Evolutionary conservation across 2,329 filamentous ascomycete species (phyloP), one percentile per base, ranked within the genome.

Genomic region (Verticillium isaacii): DNA sequence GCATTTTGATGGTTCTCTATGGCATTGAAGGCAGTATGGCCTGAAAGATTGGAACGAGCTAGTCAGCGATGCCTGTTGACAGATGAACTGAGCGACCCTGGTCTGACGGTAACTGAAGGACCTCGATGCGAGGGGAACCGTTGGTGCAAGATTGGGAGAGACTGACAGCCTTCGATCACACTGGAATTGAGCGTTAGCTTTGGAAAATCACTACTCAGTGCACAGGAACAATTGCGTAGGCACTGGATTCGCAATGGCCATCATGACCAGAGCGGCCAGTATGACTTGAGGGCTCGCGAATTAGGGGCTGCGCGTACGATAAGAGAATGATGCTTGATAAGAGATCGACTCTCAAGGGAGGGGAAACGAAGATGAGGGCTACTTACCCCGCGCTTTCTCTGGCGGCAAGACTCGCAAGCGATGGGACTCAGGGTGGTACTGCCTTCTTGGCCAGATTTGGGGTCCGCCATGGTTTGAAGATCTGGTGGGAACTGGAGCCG

Each of bases 321-420:
- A 14, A 25, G 34, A 17, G 39, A 17, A 11, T 11, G 29, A 29
- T 29, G 29, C 5, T n/a, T 41, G 37, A 41, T 41, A 41, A 41
- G 37, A 8, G 15, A 41, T n/a, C n/a, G 5, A 17, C 37, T 7
- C 3, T 37, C 36, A 3, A 29, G 29, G 29, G 29, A 29, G 14
- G 14, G 17, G 37, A 7, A 41, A 41, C 37, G 15, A 41, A n/a
- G 14, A n/a, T 3, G 2, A 17, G 14, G 45, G 9, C 11, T 1
- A 39, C 66, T 64, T 56, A 74, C 72, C 66, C 70, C 72, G 56
- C 73, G 70, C 39, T 75, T 75, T 54, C 69, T 68, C 36, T 72
- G 71, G 14, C 72, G 69, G 57, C 73, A 75, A 36, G 69, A 64
- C 32, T 71, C 70, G 8, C 72, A 75, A 7, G 73, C 73, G 56